Evolutionary conservation across 2,329 filamentous ascomycete genomes (phyloP), one percentile per base, ranked within the genome.

Genomic region (Endoconidiophora polonica): DNA sequence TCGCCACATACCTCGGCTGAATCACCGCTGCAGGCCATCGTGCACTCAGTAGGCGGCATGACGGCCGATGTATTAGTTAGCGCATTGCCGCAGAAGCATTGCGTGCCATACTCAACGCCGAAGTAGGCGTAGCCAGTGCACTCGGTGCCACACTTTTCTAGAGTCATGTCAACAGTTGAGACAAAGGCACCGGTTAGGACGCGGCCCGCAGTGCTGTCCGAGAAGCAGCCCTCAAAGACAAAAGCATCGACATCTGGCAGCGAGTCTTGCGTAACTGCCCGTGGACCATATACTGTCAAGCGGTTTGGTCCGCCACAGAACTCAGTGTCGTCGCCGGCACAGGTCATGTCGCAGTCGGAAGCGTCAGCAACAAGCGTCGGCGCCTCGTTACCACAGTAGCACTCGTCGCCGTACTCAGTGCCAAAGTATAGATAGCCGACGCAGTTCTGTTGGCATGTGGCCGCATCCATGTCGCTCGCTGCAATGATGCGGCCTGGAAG

Each of bases 381-480:
- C 59, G 23, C 59, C 59, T 3, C 52, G 48, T 57, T 60, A 6
- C 67, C 68, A 57, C 69, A 72, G 55, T 61, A 80, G 62, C 77
- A 81, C 58, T 81, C 72, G 16, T 64, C 62, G 22, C 62, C 64
- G 56, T 72, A 76, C 56, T 79, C 74, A 0, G 74, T 65, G 42
- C 76, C 77, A n/a, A 74, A 74, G 56, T 74, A 77, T 2, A 63
- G 58, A 54, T 68, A 71, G 2, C 68, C 69, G 5, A 57, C 56
- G 52, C 66, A 68, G 55, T 59, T 61, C 1, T 48, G 54, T 10
- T 63, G 61, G 53, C 63, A 65, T 23, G 53, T 48, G 41, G 61
- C 58, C 55, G 63, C 61, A 47, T 61, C 64, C 61, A 64, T 63
- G 53, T 58, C 57, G 7, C 54, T 44, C n/a, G 55, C 55, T 5